These are phyloP conservation scores for Tolypocladium ophioglossoides DNA, from an alignment of 2,329 filamentous ascomycete species.

Conservation along the genomic window DNA sequence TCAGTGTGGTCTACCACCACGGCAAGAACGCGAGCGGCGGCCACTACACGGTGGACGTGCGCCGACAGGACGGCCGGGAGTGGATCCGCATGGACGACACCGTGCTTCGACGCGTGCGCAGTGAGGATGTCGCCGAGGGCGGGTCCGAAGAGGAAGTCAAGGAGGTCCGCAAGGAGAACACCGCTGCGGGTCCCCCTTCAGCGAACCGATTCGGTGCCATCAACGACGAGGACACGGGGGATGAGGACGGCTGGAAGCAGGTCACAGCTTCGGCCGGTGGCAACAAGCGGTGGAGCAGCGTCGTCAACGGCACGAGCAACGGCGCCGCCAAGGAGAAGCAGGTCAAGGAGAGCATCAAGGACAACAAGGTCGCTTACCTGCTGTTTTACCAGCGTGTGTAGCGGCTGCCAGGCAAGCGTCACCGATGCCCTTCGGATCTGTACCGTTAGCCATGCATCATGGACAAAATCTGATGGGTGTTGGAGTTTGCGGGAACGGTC, in stretches of 20 bases:
- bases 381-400: conserved; percentile 82
- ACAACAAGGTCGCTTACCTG: conserved; percentile 96
- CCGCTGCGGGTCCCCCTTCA: conserved; percentile 23
- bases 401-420: conserved; percentile 1
- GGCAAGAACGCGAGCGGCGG: conserved; percentile 93
- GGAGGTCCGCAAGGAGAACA: conserved; percentile 28
- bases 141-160: conserved; percentile 69
- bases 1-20: conserved; percentile 90
- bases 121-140: conserved; percentile 80
- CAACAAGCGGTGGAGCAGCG: conserved; percentile 60
- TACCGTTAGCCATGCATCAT: background rate
- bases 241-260: conserved; percentile 74
- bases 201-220: conserved; percentile 67
- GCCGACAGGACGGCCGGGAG: conserved; percentile 85
- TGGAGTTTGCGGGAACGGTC: background rate
- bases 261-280: conserved; percentile 51
- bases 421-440: background rate
- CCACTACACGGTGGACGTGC: conserved; percentile 96
- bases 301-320: conserved; percentile 55
- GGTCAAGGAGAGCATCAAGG: conserved; percentile 58
- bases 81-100: conserved; percentile 98
- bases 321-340: conserved; percentile 45
- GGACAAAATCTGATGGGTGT: background rate
- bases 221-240: conserved; percentile 55
- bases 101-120: conserved; percentile 70